phyloP scores from a whole-genome alignment of 2,329 filamentous ascomycete species.

The Trichoderma sp. region DNA sequence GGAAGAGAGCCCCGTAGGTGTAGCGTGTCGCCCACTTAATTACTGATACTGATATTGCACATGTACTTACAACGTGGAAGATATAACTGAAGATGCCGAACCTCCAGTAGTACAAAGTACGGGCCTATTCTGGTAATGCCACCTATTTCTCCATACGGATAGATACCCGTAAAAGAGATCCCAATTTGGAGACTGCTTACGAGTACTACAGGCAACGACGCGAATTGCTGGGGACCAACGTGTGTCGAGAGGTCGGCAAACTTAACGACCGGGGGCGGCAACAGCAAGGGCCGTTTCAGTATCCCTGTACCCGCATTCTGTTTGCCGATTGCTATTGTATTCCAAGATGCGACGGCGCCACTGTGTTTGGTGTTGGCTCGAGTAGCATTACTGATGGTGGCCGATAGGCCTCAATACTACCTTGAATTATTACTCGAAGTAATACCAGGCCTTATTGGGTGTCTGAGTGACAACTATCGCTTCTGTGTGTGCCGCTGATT shows the following conservation, averaged over 20 bases:
- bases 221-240: not conserved
- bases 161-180: not conserved
- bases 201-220: not conserved
- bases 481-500: not conserved
- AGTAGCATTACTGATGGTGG: not conserved
- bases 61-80: not conserved
- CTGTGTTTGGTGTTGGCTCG: not conserved
- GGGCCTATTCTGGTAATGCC: not conserved
- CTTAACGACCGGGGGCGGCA: not conserved
- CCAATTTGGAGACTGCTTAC: not conserved
- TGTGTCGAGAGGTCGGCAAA: not conserved
- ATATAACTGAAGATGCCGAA: not conserved
- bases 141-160: not conserved
- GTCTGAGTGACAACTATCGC: not conserved
- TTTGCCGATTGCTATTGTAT: not conserved
- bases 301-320: not conserved
- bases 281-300: not conserved
- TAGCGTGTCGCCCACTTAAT: not conserved
- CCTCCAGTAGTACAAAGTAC: not conserved
- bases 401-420: not conserved
- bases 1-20: not conserved
- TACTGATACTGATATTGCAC: not conserved
- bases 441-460: not conserved
- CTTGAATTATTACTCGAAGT: not conserved
- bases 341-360: not conserved